Conservation (phyloP, 2,329 filamentous ascomycete species). For the Colletotrichum sp. region DNA sequence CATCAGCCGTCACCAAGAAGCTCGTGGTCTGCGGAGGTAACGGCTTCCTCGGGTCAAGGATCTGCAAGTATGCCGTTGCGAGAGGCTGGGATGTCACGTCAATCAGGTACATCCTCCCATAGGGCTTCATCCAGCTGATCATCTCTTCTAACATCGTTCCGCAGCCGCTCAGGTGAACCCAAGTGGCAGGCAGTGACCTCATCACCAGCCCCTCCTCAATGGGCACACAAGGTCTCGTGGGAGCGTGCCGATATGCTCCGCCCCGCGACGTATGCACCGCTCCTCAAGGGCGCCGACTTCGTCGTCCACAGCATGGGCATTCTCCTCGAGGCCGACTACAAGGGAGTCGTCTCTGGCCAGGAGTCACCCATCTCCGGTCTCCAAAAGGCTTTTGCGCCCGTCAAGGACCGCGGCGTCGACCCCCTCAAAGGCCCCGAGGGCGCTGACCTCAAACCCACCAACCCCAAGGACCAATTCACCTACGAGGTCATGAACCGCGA, state of each 20-base stretch:
- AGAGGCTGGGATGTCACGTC: constrained; percentile 93
- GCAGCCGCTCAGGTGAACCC: constrained; percentile 87
- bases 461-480: constrained; percentile 79
- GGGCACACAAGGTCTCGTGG: constrained; percentile 87
- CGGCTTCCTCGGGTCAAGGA: constrained; percentile 86
- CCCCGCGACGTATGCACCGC: constrained; percentile 77
- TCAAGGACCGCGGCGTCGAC: constrained; percentile 69
- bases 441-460: constrained; percentile 67
- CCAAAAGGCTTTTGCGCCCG: constrained; percentile 75
- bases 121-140: constrained; percentile 3
- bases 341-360: constrained; percentile 82
- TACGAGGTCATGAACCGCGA: constrained; percentile 99
- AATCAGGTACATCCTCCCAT: constrained; percentile 68
- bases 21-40: constrained; percentile 93
- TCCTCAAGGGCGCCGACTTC: constrained; percentile 78
- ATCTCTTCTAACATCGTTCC: constrained; percentile 23
- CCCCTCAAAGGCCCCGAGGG: constrained; percentile 67
- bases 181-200: constrained; percentile 83
- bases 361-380: constrained; percentile 84
- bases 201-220: constrained; percentile 72
- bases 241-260: constrained; percentile 86
- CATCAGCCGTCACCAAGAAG: constrained; percentile 68
- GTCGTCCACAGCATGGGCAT: constrained; percentile 97
- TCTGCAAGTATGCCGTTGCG: constrained; percentile 87
- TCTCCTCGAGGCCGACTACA: constrained; percentile 96